Conservation (phyloP, 2,329 filamentous ascomycete species). For the Nothophaeocryptopus gaeumannii region DNA sequence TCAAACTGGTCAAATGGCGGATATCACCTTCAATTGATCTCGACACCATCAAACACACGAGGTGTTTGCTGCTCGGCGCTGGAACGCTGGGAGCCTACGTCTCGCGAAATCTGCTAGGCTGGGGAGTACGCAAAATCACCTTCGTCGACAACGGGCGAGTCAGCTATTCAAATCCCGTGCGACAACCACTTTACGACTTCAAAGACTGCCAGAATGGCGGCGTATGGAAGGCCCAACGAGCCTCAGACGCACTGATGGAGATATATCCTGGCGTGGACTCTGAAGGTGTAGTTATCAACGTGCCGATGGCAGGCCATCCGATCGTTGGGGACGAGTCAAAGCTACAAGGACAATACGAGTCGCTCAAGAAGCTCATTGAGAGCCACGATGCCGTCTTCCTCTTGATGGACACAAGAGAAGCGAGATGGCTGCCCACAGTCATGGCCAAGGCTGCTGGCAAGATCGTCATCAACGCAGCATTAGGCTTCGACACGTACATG, state of each 20-base stretch:
- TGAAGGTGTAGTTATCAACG: conserved; percentile 74
- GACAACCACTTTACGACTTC: conserved; percentile 89
- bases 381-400: conserved; percentile 90
- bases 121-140: conserved; percentile 92
- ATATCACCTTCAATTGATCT: conserved; percentile 85
- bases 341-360: conserved; percentile 71
- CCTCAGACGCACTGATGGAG: conserved; percentile 73
- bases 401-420: conserved; percentile 98
- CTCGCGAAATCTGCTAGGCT: conserved; percentile 84
- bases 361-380: conserved; percentile 70
- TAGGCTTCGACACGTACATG: conserved; percentile 95
- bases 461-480: conserved; percentile 92
- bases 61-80: conserved; percentile 84
- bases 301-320: conserved; percentile 94
- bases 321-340: conserved; percentile 66
- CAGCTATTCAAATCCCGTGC: conserved; percentile 93
- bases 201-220: conserved; percentile 84
- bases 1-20: conserved; percentile 98
- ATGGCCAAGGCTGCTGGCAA: conserved; percentile 93
- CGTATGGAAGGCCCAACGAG: conserved; percentile 74
- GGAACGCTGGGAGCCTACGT: conserved; percentile 94
- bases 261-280: conserved; percentile 91
- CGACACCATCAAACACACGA: conserved; percentile 83
- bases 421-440: conserved; percentile 89
- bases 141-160: conserved; percentile 93